These are phyloP conservation scores for Penicillium steckii DNA, from an alignment of 495 filamentous ascomycete species.

Conservation along the genomic window DNA sequence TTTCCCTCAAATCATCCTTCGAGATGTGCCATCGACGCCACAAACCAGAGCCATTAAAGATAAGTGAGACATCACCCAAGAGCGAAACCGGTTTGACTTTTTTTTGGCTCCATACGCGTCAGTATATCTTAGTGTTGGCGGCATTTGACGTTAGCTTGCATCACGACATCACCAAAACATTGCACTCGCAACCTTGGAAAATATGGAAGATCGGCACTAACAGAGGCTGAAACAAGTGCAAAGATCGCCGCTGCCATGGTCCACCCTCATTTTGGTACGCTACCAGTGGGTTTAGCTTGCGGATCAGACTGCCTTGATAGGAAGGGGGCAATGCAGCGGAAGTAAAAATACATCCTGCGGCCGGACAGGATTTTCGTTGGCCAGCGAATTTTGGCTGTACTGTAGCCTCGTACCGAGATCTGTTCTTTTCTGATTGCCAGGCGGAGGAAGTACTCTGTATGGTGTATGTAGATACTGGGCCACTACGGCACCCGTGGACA, in stretches of 20 bases:
- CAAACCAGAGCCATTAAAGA: neutral
- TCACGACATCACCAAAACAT: neutral
- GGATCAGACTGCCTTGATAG: constrained; percentile 4
- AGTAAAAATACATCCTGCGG: neutral
- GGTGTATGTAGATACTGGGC: neutral
- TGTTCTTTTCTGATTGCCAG: neutral
- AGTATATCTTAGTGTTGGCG: neutral
- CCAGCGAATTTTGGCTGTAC: too few species aligned
- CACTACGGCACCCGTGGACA: neutral
- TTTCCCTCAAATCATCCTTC: neutral
- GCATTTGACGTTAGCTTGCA: neutral
- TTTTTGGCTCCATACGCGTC: neutral
- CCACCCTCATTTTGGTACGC: neutral
- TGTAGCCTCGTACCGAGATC: neutral
- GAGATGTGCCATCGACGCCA: neutral
- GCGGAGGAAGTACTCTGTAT: neutral
- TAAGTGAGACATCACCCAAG: neutral
- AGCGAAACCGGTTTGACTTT: neutral
- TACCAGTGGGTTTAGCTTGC: neutral
- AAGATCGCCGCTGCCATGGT: constrained; percentile 10
- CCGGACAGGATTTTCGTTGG: neutral
- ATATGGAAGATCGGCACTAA: neutral
- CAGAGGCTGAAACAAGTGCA: constrained; percentile 10
- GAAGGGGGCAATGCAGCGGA: neutral
- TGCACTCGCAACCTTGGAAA: neutral